phyloP scores from a whole-genome alignment of 257 asterid genomes.

The Gardenia jasminoides region DNA sequence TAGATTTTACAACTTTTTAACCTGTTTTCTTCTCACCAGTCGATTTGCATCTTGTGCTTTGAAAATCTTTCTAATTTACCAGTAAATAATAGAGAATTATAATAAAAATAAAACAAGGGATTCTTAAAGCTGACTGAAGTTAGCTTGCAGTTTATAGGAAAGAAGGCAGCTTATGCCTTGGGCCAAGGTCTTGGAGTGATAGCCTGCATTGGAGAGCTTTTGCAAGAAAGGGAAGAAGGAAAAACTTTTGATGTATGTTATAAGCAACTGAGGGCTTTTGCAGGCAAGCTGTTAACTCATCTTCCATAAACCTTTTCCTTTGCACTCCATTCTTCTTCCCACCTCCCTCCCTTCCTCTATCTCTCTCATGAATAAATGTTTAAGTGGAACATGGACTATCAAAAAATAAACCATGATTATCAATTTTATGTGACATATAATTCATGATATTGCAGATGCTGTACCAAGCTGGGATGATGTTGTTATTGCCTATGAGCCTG shows the following conservation, averaged over 20 bases:
- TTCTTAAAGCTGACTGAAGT: slow-evolving; percentile 25
- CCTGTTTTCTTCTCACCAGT: not conserved
- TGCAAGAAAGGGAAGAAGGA: slow-evolving; percentile 94
- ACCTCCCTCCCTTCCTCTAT: not conserved
- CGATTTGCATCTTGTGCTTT: not conserved
- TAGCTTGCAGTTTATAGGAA: slow-evolving; percentile 77
- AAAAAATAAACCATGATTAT: not conserved
- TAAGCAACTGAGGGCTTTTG: slow-evolving; percentile 84
- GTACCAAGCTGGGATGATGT: slow-evolving; percentile 88
- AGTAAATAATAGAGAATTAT: not conserved
- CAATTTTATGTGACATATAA: not conserved
- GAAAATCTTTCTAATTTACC: not conserved
- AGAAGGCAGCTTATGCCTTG: slow-evolving; percentile 97
- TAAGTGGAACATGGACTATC: not conserved
- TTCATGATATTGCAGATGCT: slow-evolving; percentile 54
- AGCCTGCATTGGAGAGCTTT: slow-evolving; percentile 95
- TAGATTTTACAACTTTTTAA: not conserved
- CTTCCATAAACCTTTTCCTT: not conserved
- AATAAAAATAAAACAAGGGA: not conserved
- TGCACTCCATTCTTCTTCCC: not conserved
- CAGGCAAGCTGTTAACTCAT: slow-evolving; percentile 38
- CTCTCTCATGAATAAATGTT: not conserved
- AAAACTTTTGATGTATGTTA: slow-evolving; percentile 94
- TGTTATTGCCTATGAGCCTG: slow-evolving; percentile 96
- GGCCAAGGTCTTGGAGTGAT: slow-evolving; percentile 83